Base-by-base conservation (phyloP, 2,329 filamentous ascomycete genomes). In the Fusarium verrucosum region DNA sequence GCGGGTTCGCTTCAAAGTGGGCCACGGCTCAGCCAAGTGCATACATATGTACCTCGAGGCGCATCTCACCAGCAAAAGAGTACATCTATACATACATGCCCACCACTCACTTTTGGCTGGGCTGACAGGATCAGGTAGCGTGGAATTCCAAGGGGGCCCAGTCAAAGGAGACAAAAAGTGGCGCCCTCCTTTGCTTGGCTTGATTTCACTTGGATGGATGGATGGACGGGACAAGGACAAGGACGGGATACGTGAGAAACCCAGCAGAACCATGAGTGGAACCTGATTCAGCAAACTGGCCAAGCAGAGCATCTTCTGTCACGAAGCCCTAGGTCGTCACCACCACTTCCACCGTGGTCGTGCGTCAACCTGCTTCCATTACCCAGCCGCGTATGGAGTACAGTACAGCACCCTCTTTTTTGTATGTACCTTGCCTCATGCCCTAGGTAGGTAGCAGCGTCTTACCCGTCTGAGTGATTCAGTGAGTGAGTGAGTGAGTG, bases 341-440 rank as follows among this genome's bases (percentile, higher is more conserved):
- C 58, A 65, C 62, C 63, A 66, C 62, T 55, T 63, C 54, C 58
- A 66, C 53, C 53, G 43, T 23, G 62, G 52, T 66, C 45, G 62
- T 66, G 58, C 52, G 44, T 66, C 62, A 52, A 41, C 38, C 45
- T 62, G 33, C 53, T 61, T 47, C n/a, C n/a, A n/a, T n/a, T 33
- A 40, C 38, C 33, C 50, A 46, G 43, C 50, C 51, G 41, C 35
- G 60, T 58, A 11, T 19, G 32, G 32, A 41, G 32, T 44, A 38
- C 40, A 42, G 23, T 19, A 19, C 25, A 14, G 25, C n/a, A 25
- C 44, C 46, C 22, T 44, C 19, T 33, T 20, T 43, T 33, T 20
- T 43, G 16, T 32, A 32, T 45, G 44, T 62, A 58, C 58, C 46
- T 58, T 32, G 40, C 40, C 38, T 52, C 33, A 19, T 42, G 35